These are phyloP conservation scores for Salicornia ramosissima DNA, from an alignment of 148 eudicot genomes.

Conservation along the genomic window DNA sequence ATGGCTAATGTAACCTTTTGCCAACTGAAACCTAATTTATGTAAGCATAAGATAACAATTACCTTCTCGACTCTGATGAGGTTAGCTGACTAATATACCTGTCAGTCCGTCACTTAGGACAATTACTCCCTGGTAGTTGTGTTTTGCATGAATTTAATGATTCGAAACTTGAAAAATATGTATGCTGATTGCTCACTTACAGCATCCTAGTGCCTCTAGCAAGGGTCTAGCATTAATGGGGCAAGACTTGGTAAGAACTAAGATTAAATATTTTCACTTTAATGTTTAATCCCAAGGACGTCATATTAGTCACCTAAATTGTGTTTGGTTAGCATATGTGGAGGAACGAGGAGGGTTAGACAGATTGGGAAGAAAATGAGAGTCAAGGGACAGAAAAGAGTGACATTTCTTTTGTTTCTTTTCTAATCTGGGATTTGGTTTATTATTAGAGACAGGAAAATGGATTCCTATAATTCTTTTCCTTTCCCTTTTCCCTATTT, in stretches of 20 bases:
- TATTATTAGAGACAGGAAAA: background rate
- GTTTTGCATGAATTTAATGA: background rate
- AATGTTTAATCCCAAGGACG: background rate
- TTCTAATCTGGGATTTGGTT: background rate
- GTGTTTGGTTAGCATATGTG: background rate
- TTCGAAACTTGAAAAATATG: background rate
- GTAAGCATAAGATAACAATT: too few species aligned
- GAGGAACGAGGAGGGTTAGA: background rate
- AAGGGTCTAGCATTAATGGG: background rate
- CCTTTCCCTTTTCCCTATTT: background rate
- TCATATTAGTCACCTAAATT: background rate
- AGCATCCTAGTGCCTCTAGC: background rate
- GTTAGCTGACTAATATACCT: too few species aligned
- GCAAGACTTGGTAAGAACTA: background rate
- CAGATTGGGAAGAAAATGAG: background rate
- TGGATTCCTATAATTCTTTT: background rate
- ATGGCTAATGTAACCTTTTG: too few species aligned
- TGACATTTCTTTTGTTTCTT: background rate
- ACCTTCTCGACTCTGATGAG: too few species aligned
- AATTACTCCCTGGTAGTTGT: too few species aligned
- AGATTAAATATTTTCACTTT: background rate
- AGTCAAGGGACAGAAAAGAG: too few species aligned
- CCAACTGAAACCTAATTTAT: too few species aligned
- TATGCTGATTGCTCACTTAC: background rate
- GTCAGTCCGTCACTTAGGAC: too few species aligned